A percentile compares a stretch with the other conserved stretches of the same genome.
Evolutionary conservation across 179 eudicot species (phyloP).

Genomic region (Patellifolia procumbens): DNA sequence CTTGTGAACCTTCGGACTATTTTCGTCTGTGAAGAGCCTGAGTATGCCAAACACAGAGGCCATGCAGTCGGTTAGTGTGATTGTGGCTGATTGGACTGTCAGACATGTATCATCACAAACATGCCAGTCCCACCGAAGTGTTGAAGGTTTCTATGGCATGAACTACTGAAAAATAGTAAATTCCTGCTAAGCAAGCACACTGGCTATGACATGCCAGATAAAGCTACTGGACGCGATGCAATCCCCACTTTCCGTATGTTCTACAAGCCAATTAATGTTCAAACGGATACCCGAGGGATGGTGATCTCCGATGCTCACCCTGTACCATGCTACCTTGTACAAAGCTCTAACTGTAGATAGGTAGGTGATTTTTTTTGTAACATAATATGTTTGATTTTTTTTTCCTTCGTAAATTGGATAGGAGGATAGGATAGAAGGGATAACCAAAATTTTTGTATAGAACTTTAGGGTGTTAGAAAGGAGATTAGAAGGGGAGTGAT

Average conservation of each 20-base stretch:
- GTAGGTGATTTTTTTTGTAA: conserved; percentile 44
- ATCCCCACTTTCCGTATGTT: conserved; percentile 1
- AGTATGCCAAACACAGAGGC: conserved; percentile 24
- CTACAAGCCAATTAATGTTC: not conserved
- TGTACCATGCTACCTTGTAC: conserved; percentile 54
- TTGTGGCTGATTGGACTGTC: conserved; percentile 16
- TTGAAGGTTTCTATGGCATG: not conserved
- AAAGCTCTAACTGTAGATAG: conserved; percentile 62
- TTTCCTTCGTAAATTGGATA: conserved; percentile 12
- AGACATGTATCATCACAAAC: not conserved
- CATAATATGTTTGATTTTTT: conserved; percentile 40
- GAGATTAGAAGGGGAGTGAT: conserved; percentile 37
- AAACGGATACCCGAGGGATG: conserved; percentile 29
- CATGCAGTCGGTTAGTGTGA: conserved; percentile 16
- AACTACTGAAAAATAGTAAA: conserved; percentile 11
- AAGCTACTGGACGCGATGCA: not conserved
- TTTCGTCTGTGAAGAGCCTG: conserved; percentile 8
- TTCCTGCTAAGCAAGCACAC: conserved; percentile 15
- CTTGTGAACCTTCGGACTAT: conserved; percentile 23
- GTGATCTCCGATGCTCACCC: conserved; percentile 25
- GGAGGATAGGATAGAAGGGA: conserved; percentile 39
- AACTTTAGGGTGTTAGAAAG: conserved; percentile 40
- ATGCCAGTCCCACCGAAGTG: not conserved
- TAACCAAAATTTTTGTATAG: conserved; percentile 53
- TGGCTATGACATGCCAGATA: not conserved